Evolutionary conservation across 306 rosid species (phyloP).

Genomic region (Hippophae tibetana): DNA sequence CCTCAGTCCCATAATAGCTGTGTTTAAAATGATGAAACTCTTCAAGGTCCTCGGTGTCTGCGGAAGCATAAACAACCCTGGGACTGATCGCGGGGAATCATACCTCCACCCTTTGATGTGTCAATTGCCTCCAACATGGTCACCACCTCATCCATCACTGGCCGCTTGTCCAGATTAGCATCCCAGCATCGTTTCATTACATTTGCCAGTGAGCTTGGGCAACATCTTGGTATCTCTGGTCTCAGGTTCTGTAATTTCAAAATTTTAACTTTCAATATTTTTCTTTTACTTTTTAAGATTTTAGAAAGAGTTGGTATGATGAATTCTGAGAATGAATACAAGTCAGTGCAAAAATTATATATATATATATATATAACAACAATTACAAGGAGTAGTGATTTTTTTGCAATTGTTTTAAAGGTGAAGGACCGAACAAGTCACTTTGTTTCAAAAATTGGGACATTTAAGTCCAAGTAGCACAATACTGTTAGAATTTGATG

Average conservation of each 20-base stretch:
- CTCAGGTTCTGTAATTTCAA: constrained; percentile 72
- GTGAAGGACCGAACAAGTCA: no score
- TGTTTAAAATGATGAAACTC: no score
- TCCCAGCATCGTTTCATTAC: constrained; percentile 99
- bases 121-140: constrained; percentile 86
- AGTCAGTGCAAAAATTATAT: no score
- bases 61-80: constrained; percentile 90
- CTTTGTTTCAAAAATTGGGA: no score
- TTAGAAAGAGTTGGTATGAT: no score
- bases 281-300: neutral
- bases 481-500: no score
- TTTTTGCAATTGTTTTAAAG: no score
- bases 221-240: constrained; percentile 96
- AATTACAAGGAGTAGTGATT: no score
- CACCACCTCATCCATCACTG: constrained; percentile 97
- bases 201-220: constrained; percentile 93
- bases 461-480: no score
- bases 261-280: constrained; percentile 3
- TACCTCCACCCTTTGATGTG: constrained; percentile 95
- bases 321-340: no score
- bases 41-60: constrained; percentile 78
- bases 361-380: no score
- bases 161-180: constrained; percentile 88
- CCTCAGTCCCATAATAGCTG: no score
- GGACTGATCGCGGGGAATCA: constrained; percentile 82